Base-by-base conservation (phyloP, 2,329 filamentous ascomycete genomes). In the Huntiella moniliformis region DNA sequence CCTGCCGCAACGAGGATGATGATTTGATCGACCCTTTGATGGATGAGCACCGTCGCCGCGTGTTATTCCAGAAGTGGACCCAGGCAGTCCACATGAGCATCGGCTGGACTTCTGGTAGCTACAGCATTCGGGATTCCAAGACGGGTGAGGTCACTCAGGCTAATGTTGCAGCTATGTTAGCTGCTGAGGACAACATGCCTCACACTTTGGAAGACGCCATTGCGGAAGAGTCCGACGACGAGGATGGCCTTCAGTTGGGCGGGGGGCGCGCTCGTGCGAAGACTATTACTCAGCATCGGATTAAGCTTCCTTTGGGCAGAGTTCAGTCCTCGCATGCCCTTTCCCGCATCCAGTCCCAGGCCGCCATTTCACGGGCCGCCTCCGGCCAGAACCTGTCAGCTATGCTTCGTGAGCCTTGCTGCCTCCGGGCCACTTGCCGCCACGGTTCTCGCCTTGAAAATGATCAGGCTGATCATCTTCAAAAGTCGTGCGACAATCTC, bases 1-100 rank as follows among this genome's bases (percentile, higher is more conserved):
- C 71, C 44, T 81, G 78, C 43, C 71, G 78, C 45, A 79, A 70
- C 51, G 69, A 74, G 13, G 13, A 34, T 32, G 40, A 15, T 17
- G 1, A 34, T 13, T 8, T 12, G 13, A 93, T 93, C 57, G 63
- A 72, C 54, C 82, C 84, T 1, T 63, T 73, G 51, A 73, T 83
- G 48, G 65, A 67, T 42, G 57, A 55, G 28, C 56, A 60, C 45
- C 59, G 61, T 44, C 62, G 62, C 45, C 51, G 50, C 22, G 51
- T 51, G 48, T 63, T 67, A 60, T 71, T 71, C 51, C 61, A 54
- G 41, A 67, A 66, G 53, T 75, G 72, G 71, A 64, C 70, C 53
- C 66, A 70, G 53, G 72, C 71, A 7, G 71, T 75, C 0, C 63
- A 74, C 52, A 75, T 75, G 71, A 71, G 68, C 54, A 61, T 64